These are phyloP conservation scores for Lachnellula arida DNA, from an alignment of 2,329 filamentous ascomycete species.

Conservation along the genomic window DNA sequence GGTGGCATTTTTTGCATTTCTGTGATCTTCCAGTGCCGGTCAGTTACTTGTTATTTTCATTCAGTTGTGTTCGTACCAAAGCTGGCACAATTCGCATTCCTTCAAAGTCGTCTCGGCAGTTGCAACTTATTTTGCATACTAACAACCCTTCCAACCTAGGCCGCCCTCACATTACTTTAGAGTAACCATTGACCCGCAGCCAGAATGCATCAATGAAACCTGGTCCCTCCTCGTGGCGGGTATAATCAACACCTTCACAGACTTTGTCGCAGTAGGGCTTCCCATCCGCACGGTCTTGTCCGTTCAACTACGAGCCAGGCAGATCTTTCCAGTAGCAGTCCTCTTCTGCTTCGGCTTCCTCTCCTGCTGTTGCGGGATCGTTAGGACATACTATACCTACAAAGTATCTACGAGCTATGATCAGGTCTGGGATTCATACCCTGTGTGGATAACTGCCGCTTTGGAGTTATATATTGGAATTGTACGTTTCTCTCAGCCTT, in stretches of 20 bases:
- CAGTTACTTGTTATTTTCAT: background rate
- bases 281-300: constrained; percentile 44
- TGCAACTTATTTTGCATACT: background rate
- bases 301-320: constrained; percentile 42
- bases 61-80: background rate
- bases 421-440: constrained; percentile 35
- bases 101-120: background rate
- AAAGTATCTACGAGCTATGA: constrained; percentile 31
- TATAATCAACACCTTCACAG: constrained; percentile 55
- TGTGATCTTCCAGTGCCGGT: constrained; percentile 26
- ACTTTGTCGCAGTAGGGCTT: constrained; percentile 50
- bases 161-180: constrained; percentile 38
- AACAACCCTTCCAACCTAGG: constrained; percentile 11
- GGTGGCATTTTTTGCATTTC: constrained; percentile 23
- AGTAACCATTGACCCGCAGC: constrained; percentile 29
- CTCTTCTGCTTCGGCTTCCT: constrained; percentile 49
- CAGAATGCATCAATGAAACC: constrained; percentile 44
- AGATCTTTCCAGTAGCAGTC: constrained; percentile 41
- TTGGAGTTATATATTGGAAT: constrained; percentile 41
- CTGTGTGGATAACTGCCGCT: constrained; percentile 34
- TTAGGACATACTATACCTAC: constrained; percentile 37
- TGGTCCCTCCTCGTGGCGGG: constrained; percentile 49
- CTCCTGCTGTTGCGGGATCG: constrained; percentile 38
- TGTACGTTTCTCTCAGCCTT: no score
- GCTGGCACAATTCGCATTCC: background rate